Conservation (phyloP, 257 asterid genomes). For the Capsicum pubescens region DNA sequence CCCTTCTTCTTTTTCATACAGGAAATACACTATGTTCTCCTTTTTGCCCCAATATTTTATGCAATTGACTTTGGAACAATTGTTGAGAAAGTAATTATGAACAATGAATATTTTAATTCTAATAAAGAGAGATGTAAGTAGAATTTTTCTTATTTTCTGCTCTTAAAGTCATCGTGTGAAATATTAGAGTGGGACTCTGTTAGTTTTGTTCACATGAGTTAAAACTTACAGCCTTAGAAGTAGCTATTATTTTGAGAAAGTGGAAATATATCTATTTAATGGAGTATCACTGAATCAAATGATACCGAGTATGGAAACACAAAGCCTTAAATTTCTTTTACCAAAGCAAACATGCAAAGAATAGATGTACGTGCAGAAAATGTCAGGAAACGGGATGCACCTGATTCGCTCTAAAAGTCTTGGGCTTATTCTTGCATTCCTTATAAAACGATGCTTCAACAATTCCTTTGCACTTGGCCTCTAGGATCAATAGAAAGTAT, state of each 20-base stretch:
- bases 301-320: neutral
- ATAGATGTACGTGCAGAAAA: neutral
- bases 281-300: neutral
- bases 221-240: slow-evolving; percentile 16
- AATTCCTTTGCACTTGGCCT: slow-evolving; percentile 98
- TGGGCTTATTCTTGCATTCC: slow-evolving; percentile 90
- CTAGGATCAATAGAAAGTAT: slow-evolving; percentile 45
- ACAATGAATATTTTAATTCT: neutral
- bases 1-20: slow-evolving; percentile 9
- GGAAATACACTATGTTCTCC: neutral
- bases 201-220: neutral
- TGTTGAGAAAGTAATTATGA: slow-evolving; percentile 8
- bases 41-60: neutral
- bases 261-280: slow-evolving; percentile 9
- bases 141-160: slow-evolving; percentile 1
- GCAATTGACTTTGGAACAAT: slow-evolving; percentile 22
- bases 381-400: slow-evolving; percentile 45
- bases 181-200: neutral
- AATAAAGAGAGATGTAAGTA: neutral
- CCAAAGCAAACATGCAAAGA: slow-evolving; percentile 27
- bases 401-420: slow-evolving; percentile 96
- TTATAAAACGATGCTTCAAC: slow-evolving; percentile 87
- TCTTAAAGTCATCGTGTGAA: slow-evolving; percentile 1
- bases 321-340: neutral
- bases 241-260: neutral